These are phyloP conservation scores for Stachybotrys echinatus DNA, from an alignment of 2,329 filamentous ascomycete genomes.

Conservation along the genomic window DNA sequence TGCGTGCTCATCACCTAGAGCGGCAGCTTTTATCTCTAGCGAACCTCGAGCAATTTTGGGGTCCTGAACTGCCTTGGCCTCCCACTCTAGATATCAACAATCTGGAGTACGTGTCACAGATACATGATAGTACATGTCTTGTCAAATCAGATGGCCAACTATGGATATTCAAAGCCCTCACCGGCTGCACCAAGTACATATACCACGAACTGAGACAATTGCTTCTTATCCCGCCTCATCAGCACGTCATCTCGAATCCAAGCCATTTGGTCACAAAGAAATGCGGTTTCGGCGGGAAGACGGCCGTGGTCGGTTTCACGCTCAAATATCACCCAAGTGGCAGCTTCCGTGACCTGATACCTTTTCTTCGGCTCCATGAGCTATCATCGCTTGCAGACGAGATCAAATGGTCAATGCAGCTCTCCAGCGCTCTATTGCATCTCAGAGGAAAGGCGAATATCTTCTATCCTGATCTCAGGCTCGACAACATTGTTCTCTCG, in stretches of 20 bases:
- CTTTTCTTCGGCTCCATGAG: constrained; percentile 41
- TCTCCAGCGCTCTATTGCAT: constrained; percentile 46
- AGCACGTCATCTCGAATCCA: constrained; percentile 47
- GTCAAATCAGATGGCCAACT: constrained; percentile 36
- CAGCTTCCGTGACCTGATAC: constrained; percentile 49
- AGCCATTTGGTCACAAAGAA: constrained; percentile 50
- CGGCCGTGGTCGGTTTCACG: constrained; percentile 51
- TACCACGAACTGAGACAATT: constrained; percentile 57
- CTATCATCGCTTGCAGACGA: constrained; percentile 37
- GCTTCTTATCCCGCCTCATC: constrained; percentile 45
- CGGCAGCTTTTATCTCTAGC: constrained; percentile 40
- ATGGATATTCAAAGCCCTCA: constrained; percentile 54
- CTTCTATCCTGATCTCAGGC: constrained; percentile 54
- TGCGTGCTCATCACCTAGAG: constrained; percentile 48
- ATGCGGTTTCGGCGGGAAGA: constrained; percentile 50
- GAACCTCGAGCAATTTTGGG: constrained; percentile 39
- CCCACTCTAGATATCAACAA: constrained; percentile 41
- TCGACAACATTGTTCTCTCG: constrained; percentile 54
- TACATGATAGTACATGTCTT: constrained; percentile 56
- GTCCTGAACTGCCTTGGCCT: constrained; percentile 33
- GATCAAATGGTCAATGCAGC: constrained; percentile 48
- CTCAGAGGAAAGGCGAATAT: constrained; percentile 37
- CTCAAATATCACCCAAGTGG: constrained; percentile 49
- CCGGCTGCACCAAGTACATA: constrained; percentile 52
- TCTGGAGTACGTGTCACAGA: constrained; percentile 45